A percentile compares a stretch with the other conserved stretches of the same genome.
These are phyloP conservation scores for Piper betle DNA, from an alignment of 164 flowering plant genomes.

Conservation along the genomic window DNA sequence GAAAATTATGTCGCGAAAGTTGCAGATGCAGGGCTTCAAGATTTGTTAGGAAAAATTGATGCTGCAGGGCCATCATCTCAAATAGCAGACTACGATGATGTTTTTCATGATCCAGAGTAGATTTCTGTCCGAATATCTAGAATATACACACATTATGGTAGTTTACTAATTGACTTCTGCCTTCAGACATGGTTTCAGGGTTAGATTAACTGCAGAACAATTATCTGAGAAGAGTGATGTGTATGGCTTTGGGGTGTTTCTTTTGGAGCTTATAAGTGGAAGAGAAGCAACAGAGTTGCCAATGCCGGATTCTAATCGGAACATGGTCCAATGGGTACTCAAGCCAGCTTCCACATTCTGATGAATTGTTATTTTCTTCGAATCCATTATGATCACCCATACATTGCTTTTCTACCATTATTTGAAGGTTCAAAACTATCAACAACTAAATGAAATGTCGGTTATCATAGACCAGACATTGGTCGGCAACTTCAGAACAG, in stretches of 20 bases:
- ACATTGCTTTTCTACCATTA: background rate
- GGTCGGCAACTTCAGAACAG: conserved; percentile 62
- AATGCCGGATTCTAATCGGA: conserved; percentile 30
- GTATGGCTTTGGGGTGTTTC: conserved; percentile 84
- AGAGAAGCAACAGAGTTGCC: conserved; percentile 39
- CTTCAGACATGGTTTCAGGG: conserved; percentile 24
- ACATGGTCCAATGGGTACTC: conserved; percentile 63
- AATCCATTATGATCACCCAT: too few relatives aligned
- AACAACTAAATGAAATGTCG: conserved; percentile 31
- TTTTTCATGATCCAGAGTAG: conserved; percentile 85
- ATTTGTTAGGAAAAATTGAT: conserved; percentile 56
- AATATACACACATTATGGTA: too few relatives aligned
- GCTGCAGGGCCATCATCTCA: conserved; percentile 63
- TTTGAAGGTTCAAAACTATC: conserved; percentile 43
- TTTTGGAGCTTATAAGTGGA: conserved; percentile 75
- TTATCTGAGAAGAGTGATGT: conserved; percentile 83
- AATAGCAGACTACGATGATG: conserved; percentile 35
- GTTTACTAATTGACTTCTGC: background rate
- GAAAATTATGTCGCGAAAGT: conserved; percentile 77
- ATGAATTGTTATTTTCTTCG: background rate
- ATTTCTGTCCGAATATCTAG: background rate
- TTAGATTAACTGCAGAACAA: conserved; percentile 44
- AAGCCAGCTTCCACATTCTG: background rate
- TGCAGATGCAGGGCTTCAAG: conserved; percentile 78
- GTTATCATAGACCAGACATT: conserved; percentile 49